Evolutionary conservation across 176 grass and related monocot genomes (phyloP).

Genomic region (Lolium rigidum): DNA sequence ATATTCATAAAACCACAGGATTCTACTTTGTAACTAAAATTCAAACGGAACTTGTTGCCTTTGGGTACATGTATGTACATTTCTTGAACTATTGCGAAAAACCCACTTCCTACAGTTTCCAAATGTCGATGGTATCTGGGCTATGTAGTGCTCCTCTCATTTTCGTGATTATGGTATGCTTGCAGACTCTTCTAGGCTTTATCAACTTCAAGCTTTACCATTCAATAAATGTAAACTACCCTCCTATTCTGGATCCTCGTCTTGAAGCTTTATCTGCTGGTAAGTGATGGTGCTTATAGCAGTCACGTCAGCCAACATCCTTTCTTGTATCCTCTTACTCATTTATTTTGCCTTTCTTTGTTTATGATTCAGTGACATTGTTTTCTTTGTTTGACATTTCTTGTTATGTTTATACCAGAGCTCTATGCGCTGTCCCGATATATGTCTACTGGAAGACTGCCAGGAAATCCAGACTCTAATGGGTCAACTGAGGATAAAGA

Average conservation of each 20-base stretch:
- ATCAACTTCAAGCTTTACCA: constrained; percentile 98
- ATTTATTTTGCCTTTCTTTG: not conserved
- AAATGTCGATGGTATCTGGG: not conserved
- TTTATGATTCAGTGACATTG: not conserved
- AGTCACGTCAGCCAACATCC: not conserved
- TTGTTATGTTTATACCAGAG: constrained; percentile 55
- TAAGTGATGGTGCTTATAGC: constrained; percentile 48
- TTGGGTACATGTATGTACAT: not conserved
- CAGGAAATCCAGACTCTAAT: constrained; percentile 45
- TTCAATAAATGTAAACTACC: constrained; percentile 99
- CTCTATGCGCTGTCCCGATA: constrained; percentile 91
- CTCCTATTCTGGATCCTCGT: constrained; percentile 83
- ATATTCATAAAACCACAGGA: not conserved
- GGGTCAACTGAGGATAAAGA: constrained; percentile 50
- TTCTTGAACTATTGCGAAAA: constrained; percentile 9
- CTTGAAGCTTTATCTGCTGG: constrained; percentile 94
- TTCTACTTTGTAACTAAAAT: not conserved
- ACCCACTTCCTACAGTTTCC: not conserved
- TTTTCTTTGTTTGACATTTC: constrained; percentile 25
- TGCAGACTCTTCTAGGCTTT: constrained; percentile 96
- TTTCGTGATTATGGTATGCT: constrained; percentile 45
- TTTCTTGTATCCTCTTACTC: not conserved
- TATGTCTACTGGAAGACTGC: constrained; percentile 58
- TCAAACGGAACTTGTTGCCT: not conserved
- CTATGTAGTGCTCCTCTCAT: constrained; percentile 17